Conservation (phyloP, 1,284 basidiomycete genomes). For the Laetiporus sulphureus region DNA sequence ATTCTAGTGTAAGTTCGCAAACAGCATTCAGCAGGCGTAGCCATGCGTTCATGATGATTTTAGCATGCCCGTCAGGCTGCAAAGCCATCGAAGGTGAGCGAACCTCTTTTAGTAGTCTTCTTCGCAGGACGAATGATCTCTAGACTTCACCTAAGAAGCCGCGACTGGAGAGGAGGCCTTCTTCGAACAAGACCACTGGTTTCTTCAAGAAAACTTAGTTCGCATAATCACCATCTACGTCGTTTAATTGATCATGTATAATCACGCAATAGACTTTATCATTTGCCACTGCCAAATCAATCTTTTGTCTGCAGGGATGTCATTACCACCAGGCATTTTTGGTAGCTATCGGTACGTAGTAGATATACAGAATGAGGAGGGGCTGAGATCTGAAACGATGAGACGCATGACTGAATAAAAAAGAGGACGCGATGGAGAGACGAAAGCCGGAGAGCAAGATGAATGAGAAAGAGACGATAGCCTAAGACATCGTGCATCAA, state of each 20-base stretch:
- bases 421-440: conserved; percentile 8
- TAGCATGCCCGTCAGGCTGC: too few species aligned
- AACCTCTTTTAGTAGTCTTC: too few species aligned
- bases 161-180: conserved; percentile 1
- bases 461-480: not conserved
- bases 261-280: too few species aligned
- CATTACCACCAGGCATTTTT: conserved; percentile 13
- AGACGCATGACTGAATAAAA: conserved; percentile 19
- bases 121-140: not conserved
- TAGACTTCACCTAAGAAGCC: conserved; percentile 5
- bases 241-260: too few species aligned
- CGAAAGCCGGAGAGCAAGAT: conserved; percentile 4
- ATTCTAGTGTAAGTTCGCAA: too few species aligned
- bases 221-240: too few species aligned
- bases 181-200: conserved; percentile 20
- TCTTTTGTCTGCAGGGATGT: conserved; percentile 10
- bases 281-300: too few species aligned
- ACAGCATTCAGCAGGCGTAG: too few species aligned
- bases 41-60: too few species aligned
- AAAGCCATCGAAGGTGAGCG: conserved; percentile 2
- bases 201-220: conserved; percentile 18
- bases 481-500: conserved; percentile 7
- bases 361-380: conserved; percentile 14
- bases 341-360: conserved; percentile 9
- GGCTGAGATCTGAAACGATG: conserved; percentile 9